Base-by-base conservation (phyloP, 2,329 filamentous ascomycete genomes). In the Diaporthe amygdali region DNA sequence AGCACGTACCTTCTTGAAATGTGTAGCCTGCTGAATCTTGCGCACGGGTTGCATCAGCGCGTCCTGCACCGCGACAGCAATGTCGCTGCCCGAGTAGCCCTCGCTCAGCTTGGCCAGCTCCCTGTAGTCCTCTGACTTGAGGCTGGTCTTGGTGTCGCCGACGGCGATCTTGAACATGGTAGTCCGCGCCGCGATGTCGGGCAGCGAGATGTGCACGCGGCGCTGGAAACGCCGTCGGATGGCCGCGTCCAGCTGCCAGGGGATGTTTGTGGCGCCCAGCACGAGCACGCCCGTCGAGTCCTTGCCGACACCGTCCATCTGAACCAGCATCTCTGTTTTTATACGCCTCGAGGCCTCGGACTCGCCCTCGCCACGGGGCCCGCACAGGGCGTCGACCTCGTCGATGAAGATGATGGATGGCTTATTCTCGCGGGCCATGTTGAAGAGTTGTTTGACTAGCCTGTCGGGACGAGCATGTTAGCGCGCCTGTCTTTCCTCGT, bases 401-500 rank as follows among this genome's bases (percentile, higher is more conserved):
- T 98, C 96, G 79, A 98, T 98, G 84, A 98, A 98, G 82, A 98
- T 98, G 80, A 99, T 98, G 1, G 95, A 96, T 0, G 96, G 96
- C 78, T 96, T 97, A 83, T 98, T 98, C 81, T 99, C 96, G 81
- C 97, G 92, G 0, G 96, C 96, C 94, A 99, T 98, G 77, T 93
- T 94, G 85, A 99, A 99, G 14, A 99, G 89, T 74, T 97, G 93
- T 80, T 98, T 98, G 70, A 99, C 96, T 76, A 99, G 89, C 78
- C 95, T 97, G 77, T 59, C 39, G 17, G 32, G 9, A 14, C 17
- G 17, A n/a, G 41, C 6, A n/a, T 63, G 54, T 68, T 22, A 69
- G 46, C 46, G 37, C n/a, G n/a, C 9, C 27, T 20, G n/a, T 20
- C 27, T 44, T 25, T 22, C n/a, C 2, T 14, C 8, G 25, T 5